Percentiles rank a stretch among this genome's conserved stretches.
These are phyloP conservation scores for Sporisorium iseilematis-ciliati DNA, from an alignment of 1,284 basidiomycete species.

Conservation along the genomic window DNA sequence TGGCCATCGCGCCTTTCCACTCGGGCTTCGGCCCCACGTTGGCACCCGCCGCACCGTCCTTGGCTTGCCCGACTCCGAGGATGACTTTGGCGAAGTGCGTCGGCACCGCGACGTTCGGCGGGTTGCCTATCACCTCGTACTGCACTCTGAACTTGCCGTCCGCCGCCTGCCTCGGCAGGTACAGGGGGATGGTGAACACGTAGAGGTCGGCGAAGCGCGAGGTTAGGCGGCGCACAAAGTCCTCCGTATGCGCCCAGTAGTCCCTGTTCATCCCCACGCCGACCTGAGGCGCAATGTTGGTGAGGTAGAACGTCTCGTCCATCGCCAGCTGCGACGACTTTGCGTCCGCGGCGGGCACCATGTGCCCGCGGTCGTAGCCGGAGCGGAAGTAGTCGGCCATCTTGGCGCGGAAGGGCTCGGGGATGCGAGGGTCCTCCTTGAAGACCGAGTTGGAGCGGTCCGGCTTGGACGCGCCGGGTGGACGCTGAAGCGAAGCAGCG, in stretches of 20 bases:
- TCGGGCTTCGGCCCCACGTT: constrained; percentile 35
- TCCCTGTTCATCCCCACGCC: constrained; percentile 97
- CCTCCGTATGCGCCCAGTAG: constrained; percentile 79
- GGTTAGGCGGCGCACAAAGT: constrained; percentile 92
- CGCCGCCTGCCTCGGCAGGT: constrained; percentile 83
- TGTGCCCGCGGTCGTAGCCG: constrained; percentile 94
- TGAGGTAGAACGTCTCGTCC: constrained; percentile 94
- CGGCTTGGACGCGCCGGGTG: constrained; percentile 61
- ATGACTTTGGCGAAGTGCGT: constrained; percentile 99
- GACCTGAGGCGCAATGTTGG: constrained; percentile 98
- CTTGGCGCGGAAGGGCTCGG: constrained; percentile 83
- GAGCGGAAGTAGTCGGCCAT: constrained; percentile 84
- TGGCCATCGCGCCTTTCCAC: constrained; percentile 21
- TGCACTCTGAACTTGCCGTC: constrained; percentile 96
- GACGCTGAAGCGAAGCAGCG: constrained; percentile 73
- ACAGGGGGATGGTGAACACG: constrained; percentile 97
- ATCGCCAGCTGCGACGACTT: constrained; percentile 91
- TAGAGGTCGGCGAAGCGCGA: constrained; percentile 90
- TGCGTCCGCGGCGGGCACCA: constrained; percentile 96
- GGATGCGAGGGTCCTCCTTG: constrained; percentile 84
- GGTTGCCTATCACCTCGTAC: constrained; percentile 86
- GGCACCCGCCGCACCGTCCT: constrained; percentile 20
- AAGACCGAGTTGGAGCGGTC: constrained; percentile 79
- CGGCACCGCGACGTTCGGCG: constrained; percentile 89
- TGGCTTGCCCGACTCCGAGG: constrained; percentile 72